A percentile compares a stretch with the other conserved stretches of the same genome.
Conservation (phyloP, 768 basidiomycete species). For the Trametes cinnabarina region DNA sequence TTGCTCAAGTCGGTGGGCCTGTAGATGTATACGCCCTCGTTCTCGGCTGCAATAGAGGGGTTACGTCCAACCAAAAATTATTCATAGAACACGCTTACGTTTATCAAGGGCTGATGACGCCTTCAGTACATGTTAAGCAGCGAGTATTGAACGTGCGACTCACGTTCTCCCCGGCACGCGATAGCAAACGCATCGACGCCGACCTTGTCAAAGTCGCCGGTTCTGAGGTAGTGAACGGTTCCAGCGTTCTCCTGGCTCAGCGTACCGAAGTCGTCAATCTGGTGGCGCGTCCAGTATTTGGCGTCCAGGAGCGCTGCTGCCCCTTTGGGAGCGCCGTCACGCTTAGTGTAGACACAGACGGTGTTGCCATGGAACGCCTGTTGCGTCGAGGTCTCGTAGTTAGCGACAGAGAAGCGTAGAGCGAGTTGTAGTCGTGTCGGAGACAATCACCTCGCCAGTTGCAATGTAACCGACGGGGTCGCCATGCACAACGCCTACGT, state of each 20-base stretch:
- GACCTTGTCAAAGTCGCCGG: constrained; percentile 10
- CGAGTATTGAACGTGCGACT: not conserved
- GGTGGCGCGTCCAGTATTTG: constrained; percentile 22
- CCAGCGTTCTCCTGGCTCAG: constrained; percentile 23
- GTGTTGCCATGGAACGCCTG: constrained; percentile 25
- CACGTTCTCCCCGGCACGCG: constrained; percentile 22
- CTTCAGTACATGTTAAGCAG: too few species aligned
- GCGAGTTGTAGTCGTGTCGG: too few species aligned
- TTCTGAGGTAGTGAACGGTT: constrained; percentile 25
- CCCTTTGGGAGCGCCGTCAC: constrained; percentile 5
- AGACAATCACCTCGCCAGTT: constrained; percentile 17
- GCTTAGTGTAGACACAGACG: constrained; percentile 24
- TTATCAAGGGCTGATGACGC: constrained; percentile 1
- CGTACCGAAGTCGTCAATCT: constrained; percentile 26
- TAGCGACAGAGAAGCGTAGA: too few species aligned
- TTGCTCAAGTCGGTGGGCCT: constrained; percentile 4
- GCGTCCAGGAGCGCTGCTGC: not conserved
- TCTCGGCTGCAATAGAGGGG: too few species aligned
- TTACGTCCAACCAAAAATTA: too few species aligned
- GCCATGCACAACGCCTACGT: constrained; percentile 15
- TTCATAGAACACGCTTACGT: too few species aligned
- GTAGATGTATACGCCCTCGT: not conserved
- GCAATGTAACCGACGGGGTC: constrained; percentile 25
- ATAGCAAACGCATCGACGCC: constrained; percentile 21
- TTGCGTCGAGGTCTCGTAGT: too few species aligned